Evolutionary conservation across 768 basidiomycete genomes (phyloP).

Genomic region (Mycena belliarum): DNA sequence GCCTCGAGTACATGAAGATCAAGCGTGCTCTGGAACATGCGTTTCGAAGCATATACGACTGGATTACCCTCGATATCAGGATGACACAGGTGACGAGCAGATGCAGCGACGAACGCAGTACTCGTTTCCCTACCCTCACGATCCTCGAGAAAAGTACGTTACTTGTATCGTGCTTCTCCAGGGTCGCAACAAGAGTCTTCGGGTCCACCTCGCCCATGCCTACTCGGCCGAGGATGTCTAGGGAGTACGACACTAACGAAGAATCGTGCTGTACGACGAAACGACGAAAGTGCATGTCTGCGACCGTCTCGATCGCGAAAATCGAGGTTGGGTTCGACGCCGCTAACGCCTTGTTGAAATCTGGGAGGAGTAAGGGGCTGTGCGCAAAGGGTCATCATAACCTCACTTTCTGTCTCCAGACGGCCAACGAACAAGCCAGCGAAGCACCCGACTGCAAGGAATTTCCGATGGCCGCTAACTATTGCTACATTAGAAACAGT

Average conservation of each 20-base stretch:
- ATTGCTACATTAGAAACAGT: background rate
- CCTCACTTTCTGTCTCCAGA: slow-evolving; percentile 55
- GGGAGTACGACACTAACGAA: slow-evolving; percentile 63
- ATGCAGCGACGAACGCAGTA: slow-evolving; percentile 49
- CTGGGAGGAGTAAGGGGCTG: slow-evolving; percentile 34
- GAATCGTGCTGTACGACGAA: slow-evolving; percentile 66
- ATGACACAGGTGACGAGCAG: background rate
- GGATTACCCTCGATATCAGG: background rate
- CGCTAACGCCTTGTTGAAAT: slow-evolving; percentile 58
- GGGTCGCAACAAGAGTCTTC: slow-evolving; percentile 52
- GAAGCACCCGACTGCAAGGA: slow-evolving; percentile 64
- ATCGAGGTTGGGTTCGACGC: slow-evolving; percentile 53
- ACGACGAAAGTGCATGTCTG: slow-evolving; percentile 54
- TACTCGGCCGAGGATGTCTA: slow-evolving; percentile 68
- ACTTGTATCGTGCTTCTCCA: slow-evolving; percentile 60
- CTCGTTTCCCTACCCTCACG: slow-evolving; percentile 51
- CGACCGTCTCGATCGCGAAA: slow-evolving; percentile 50
- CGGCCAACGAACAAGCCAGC: slow-evolving; percentile 70
- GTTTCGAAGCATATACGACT: slow-evolving; percentile 75
- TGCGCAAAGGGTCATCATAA: slow-evolving; percentile 5
- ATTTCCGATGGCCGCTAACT: slow-evolving; percentile 55
- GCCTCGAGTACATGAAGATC: slow-evolving; percentile 63
- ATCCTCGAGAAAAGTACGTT: slow-evolving; percentile 65
- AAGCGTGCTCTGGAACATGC: slow-evolving; percentile 54
- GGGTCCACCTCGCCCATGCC: slow-evolving; percentile 49